These are phyloP conservation scores for Termitomyces sp. DNA, from an alignment of 768 basidiomycete species.

Conservation along the genomic window DNA sequence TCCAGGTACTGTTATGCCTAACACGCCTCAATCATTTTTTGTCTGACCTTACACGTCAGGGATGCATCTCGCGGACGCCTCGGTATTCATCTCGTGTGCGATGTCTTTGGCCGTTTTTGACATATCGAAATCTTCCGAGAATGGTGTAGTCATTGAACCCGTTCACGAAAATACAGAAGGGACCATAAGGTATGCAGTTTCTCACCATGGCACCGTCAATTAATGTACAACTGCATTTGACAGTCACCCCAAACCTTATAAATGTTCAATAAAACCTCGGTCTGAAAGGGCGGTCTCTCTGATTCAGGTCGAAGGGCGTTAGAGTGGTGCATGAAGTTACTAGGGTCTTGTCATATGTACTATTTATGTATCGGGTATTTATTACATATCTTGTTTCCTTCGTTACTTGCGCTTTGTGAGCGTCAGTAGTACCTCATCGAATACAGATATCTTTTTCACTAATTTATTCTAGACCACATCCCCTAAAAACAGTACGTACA, in stretches of 20 bases:
- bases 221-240: conserved; percentile 3
- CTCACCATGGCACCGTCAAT: background rate
- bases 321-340: background rate
- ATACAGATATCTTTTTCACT: conserved; percentile 9
- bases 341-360: background rate
- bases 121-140: conserved; percentile 39
- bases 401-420: conserved; percentile 17
- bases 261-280: conserved; percentile 55
- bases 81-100: conserved; percentile 45
- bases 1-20: conserved; percentile 30
- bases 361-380: conserved; percentile 18
- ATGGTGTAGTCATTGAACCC: conserved; percentile 41
- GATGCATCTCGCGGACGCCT: conserved; percentile 47
- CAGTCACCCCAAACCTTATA: conserved; percentile 59
- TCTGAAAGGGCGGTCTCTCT: conserved; percentile 49
- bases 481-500: background rate
- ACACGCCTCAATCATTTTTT: background rate
- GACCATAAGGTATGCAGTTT: conserved; percentile 47
- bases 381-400: conserved; percentile 29
- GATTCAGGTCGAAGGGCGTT: conserved; percentile 39
- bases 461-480: conserved; percentile 2
- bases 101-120: conserved; percentile 49
- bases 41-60: conserved; percentile 25
- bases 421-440: conserved; percentile 13
- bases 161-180: conserved; percentile 53